These are phyloP conservation scores for Cordyceps farinosa DNA, from an alignment of 2,329 filamentous ascomycete species.

Conservation along the genomic window DNA sequence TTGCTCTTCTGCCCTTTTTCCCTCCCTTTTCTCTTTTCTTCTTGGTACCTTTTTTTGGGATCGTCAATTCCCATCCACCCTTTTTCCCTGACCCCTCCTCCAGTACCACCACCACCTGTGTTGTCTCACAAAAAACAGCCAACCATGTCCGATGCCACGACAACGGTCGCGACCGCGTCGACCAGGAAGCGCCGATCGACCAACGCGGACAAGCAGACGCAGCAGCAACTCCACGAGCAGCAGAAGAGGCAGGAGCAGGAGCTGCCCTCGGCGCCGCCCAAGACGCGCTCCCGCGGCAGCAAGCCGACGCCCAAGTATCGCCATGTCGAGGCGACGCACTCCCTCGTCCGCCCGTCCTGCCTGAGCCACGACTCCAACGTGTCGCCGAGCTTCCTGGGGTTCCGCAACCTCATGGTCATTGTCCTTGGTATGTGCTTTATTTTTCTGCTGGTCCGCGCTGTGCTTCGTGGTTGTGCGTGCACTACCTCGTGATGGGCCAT, in stretches of 20 bases:
- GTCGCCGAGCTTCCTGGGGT: slow-evolving; percentile 84
- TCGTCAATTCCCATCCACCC: neutral
- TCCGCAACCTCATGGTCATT: slow-evolving; percentile 93
- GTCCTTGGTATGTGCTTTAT: slow-evolving; percentile 63
- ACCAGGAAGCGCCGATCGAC: slow-evolving; percentile 17
- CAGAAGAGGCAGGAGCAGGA: slow-evolving; percentile 26
- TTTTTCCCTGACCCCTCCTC: neutral
- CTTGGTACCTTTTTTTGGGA: neutral
- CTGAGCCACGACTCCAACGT: slow-evolving; percentile 76
- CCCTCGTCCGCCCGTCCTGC: slow-evolving; percentile 66
- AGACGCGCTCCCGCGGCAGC: slow-evolving; percentile 22
- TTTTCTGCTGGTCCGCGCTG: neutral
- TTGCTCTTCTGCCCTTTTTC: neutral
- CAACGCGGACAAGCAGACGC: slow-evolving; percentile 15
- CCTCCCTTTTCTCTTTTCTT: neutral
- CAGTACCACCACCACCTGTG: neutral
- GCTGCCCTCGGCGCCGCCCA: slow-evolving; percentile 20
- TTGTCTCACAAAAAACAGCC: too few relatives aligned
- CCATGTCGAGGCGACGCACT: slow-evolving; percentile 86
- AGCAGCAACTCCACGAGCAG: slow-evolving; percentile 25
- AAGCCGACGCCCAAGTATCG: slow-evolving; percentile 65
- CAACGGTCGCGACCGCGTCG: slow-evolving; percentile 30
- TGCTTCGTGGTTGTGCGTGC: neutral
- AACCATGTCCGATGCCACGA: slow-evolving; percentile 34
- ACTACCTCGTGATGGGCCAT: neutral